Evolutionary conservation across 352 stramenopile species (phyloP).

Genomic region (Phytopythium mirpurense): DNA sequence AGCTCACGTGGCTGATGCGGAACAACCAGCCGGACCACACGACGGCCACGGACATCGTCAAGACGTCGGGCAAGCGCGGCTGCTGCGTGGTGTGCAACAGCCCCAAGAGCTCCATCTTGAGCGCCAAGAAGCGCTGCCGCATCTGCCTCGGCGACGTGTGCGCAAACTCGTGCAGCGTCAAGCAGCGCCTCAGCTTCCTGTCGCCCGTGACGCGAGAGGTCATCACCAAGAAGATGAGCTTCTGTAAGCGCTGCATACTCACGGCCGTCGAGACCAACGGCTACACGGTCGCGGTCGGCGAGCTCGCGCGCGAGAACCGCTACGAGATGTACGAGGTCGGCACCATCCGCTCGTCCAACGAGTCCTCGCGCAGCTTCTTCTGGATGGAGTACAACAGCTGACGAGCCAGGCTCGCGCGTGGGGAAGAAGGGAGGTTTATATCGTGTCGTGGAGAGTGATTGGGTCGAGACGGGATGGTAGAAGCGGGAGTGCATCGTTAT

Average conservation of each 20-base stretch:
- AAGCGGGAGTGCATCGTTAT: no score
- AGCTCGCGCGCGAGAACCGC: constrained; percentile 8
- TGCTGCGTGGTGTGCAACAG: constrained; percentile 16
- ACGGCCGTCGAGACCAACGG: constrained; percentile 12
- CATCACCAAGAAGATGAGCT: constrained; percentile 8
- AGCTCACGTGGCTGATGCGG: constrained; percentile 18
- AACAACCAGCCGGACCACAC: constrained; percentile 7
- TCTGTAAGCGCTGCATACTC: constrained; percentile 21
- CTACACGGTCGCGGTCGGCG: constrained; percentile 2
- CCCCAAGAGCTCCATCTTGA: constrained; percentile 7
- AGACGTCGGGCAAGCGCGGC: not conserved
- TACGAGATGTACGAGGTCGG: constrained; percentile 10
- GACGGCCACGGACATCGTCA: not conserved
- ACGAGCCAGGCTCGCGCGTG: no score
- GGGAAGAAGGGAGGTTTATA: no score
- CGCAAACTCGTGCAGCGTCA: constrained; percentile 10
- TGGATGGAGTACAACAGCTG: not conserved
- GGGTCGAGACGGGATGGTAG: no score
- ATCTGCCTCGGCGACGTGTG: constrained; percentile 20
- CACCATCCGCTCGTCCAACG: constrained; percentile 8
- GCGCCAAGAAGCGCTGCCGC: constrained; percentile 14
- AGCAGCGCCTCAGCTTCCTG: constrained; percentile 13
- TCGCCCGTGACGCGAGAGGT: constrained; percentile 12
- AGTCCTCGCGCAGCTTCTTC: constrained; percentile 3
- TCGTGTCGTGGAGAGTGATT: no score